Base-by-base conservation (phyloP, 805 yeast species). In the Candida coleopterorum region DNA sequence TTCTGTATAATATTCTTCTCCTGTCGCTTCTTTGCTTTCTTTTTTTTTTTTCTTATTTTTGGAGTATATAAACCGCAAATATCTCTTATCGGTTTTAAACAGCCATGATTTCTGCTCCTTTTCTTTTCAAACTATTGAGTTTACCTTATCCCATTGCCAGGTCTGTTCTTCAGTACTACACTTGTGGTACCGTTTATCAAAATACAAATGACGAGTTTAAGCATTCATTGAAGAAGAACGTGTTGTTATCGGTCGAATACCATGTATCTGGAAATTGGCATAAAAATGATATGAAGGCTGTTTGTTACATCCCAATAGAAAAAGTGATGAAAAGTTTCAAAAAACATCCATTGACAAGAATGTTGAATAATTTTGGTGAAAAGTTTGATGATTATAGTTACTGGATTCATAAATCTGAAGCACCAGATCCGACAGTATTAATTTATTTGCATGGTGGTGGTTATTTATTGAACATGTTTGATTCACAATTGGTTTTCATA, bases 401-500 rank as follows among this genome's bases (percentile, higher is more conserved):
- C 28, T 66, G 71, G 72, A 43, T 64, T 17, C 56, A 45, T 4
- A 55, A 54, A 37, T 56, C 52, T 34, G 54, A 55, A 9, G 48
- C 47, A 27, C 45, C 47, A 21, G 25, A 35, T 23, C 27, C 29
- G 9, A 29, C 31, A 4, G 41, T 41, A 2, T 36, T 66, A 8
- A 38, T 66, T 15, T 66, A 51, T 31, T 35, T 50, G 5, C 72
- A 66, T 41, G 70, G 72, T n/a, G 72, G 72, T 6, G 67, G 68
- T 3, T 64, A 37, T 24, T 30, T 41, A 15, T 32, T 41, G 54
- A 35, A 47, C 41, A 54, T 51, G 35, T 44, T 61, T 34, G 60
- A 60, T 3, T 38, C 47, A 26, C 72, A 64, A 37, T 37, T 63
- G 23, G 53, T 55, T 26, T 47, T 58, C 1, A 23, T 60, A 4